These are phyloP conservation scores for Aurinia saxatilis DNA, from an alignment of 345 rosid genomes.

Conservation along the genomic window DNA sequence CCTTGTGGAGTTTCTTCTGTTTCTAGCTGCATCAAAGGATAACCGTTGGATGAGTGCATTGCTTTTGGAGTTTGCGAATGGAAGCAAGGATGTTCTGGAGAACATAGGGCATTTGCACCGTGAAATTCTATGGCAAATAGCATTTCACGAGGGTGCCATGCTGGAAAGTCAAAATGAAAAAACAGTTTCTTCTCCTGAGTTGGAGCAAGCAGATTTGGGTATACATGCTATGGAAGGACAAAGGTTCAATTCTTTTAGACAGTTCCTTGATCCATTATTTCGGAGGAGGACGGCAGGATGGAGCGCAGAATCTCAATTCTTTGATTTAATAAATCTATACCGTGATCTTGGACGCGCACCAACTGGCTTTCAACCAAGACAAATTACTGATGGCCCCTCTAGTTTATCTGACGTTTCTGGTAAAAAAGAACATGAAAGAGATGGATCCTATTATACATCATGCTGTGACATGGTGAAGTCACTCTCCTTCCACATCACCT, in stretches of 20 bases:
- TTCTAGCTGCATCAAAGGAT: conserved; percentile 91
- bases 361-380: conserved; percentile 62
- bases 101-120: conserved; percentile 83
- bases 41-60: conserved; percentile 92
- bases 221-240: conserved; percentile 59
- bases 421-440: conserved; percentile 64
- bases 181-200: conserved; percentile 36
- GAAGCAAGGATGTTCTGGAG: conserved; percentile 77
- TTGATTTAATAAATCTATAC: conserved; percentile 85
- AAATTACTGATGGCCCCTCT: conserved; percentile 47
- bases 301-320: conserved; percentile 82
- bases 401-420: conserved; percentile 48
- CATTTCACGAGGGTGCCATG: conserved; percentile 71
- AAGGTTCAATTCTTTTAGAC: conserved; percentile 78
- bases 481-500: conserved; percentile 77
- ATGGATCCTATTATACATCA: conserved; percentile 67
- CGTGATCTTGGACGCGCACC: conserved; percentile 85
- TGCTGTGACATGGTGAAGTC: conserved; percentile 93
- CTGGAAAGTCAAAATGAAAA: conserved; percentile 46
- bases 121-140: conserved; percentile 86
- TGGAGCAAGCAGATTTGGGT: conserved; percentile 47
- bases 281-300: conserved; percentile 82
- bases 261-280: conserved; percentile 83
- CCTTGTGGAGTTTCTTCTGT: conserved; percentile 84
- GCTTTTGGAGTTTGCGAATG: conserved; percentile 76